Evolutionary conservation across 495 filamentous ascomycete species (phyloP).

Genomic region (Rhizodiscina lignyota): DNA sequence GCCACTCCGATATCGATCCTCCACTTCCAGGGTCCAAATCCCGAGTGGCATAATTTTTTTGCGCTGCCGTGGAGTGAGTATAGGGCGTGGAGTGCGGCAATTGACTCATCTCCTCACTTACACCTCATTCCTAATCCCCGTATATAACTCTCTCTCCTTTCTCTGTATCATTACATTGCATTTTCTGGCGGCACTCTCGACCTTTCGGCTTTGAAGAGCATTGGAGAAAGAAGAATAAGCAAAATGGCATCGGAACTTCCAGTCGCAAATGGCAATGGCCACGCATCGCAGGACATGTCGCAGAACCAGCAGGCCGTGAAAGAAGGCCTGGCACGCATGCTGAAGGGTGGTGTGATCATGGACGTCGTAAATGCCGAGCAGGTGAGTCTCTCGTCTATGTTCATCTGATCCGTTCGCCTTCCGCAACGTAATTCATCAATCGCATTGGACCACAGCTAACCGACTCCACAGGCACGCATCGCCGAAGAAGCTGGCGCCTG

Average conservation of each 20-base stretch:
- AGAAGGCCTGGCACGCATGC: slow-evolving; percentile 86
- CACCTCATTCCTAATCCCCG: not conserved
- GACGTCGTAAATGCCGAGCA: slow-evolving; percentile 91
- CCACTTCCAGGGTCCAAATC: no score
- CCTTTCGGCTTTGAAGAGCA: not conserved
- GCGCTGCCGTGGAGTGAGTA: not conserved
- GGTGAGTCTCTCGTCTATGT: slow-evolving; percentile 27
- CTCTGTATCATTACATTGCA: not conserved
- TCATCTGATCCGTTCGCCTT: not conserved
- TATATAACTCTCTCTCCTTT: not conserved
- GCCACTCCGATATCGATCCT: no score
- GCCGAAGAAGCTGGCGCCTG: slow-evolving; percentile 92
- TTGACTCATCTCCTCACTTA: not conserved
- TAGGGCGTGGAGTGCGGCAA: not conserved
- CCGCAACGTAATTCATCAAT: not conserved
- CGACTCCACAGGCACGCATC: slow-evolving; percentile 52
- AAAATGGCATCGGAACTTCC: slow-evolving; percentile 21
- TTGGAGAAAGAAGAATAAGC: not conserved
- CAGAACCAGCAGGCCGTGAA: slow-evolving; percentile 44
- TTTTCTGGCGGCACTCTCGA: no score
- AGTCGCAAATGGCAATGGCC: slow-evolving; percentile 19
- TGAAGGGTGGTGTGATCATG: slow-evolving; percentile 99
- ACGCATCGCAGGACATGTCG: slow-evolving; percentile 17
- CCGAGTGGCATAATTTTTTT: not conserved
- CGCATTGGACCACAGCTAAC: no score